A percentile compares a stretch with the other conserved stretches of the same genome.
phyloP scores from a whole-genome alignment of 345 rosid species.

The Alliaria petiolata region DNA sequence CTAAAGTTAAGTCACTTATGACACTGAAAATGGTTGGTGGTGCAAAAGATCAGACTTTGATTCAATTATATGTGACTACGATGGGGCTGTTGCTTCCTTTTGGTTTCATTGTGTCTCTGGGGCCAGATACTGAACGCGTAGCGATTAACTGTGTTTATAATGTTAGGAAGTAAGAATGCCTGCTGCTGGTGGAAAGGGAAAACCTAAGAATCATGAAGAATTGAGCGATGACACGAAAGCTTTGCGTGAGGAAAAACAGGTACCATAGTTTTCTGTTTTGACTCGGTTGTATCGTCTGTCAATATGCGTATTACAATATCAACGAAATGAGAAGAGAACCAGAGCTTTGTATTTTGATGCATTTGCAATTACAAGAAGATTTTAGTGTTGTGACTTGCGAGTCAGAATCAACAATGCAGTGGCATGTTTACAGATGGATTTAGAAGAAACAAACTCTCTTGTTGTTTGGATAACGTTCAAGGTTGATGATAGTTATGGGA shows the following conservation, averaged over 20 bases:
- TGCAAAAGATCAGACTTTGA: neutral
- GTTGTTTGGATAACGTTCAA: neutral
- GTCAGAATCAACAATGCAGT: neutral
- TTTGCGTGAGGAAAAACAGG: constrained; percentile 90
- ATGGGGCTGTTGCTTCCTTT: neutral
- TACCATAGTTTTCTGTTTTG: constrained; percentile 16
- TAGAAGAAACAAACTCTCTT: neutral
- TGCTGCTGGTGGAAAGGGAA: constrained; percentile 89
- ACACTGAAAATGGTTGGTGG: neutral
- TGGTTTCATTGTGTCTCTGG: neutral
- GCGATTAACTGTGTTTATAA: constrained; percentile 8
- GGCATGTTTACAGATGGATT: no score
- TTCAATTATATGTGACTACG: neutral
- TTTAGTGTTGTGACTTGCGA: neutral
- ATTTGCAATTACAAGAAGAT: neutral
- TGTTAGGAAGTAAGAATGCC: constrained; percentile 98
- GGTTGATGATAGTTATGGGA: neutral
- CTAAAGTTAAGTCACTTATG: neutral
- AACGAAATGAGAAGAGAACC: no score
- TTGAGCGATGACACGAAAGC: constrained; percentile 83
- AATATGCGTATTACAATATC: no score
- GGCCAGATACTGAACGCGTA: neutral
- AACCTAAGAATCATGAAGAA: constrained; percentile 62
- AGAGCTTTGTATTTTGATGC: neutral
- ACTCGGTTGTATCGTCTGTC: no score